Evolutionary conservation across 1,284 basidiomycete genomes (phyloP), one percentile per base, ranked within the genome.

Genomic region (Microbotryum violaceum): DNA sequence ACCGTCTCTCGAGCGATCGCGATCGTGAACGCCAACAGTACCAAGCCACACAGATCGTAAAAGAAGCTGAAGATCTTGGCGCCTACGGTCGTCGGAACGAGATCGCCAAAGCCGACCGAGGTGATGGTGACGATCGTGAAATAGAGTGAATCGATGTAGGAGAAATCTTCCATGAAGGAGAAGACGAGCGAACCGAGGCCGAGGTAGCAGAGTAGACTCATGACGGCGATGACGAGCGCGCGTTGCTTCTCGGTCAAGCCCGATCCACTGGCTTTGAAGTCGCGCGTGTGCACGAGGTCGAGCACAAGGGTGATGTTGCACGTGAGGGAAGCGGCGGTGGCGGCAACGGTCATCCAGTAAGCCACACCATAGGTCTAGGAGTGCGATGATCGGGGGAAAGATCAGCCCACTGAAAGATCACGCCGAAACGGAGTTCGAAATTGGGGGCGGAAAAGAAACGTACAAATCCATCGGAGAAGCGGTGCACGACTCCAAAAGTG

Each of bases 321-420:
- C 57, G 84, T 74, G 1, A 82, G 75, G 0, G 86, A 87, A 0
- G 82, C 82, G 16, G 83, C 78, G 0, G 88, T 91, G 0, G 86
- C 86, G 67, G 86, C 88, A 9, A 89, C 77, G 0, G 85, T 87
- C 76, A 88, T 82, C 88, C 88, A 92, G 72, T 85, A 91, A 0
- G 87, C 80, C 70, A 86, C 81, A 1, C 83, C 67, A 50, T 74
- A 72, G 21, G 57, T 50, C 53, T 55, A 29, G 25, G 14, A 4
- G n/a, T 23, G n/a, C 2, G 25, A 6, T 33, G 25, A n/a, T 53
- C 20, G 20, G 9, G 37, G 37, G 37, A 42, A 31, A 31, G 12
- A 10, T 42, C 37, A 42, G 37, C 10, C 3, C 9, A 25, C 16
- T 5, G 10, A 3, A 6, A 14, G 16, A 9, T 5, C 31, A 49